Evolutionary conservation across 768 basidiomycete species (phyloP), one percentile per base, ranked within the genome.

Genomic region (Amanita inopinata): DNA sequence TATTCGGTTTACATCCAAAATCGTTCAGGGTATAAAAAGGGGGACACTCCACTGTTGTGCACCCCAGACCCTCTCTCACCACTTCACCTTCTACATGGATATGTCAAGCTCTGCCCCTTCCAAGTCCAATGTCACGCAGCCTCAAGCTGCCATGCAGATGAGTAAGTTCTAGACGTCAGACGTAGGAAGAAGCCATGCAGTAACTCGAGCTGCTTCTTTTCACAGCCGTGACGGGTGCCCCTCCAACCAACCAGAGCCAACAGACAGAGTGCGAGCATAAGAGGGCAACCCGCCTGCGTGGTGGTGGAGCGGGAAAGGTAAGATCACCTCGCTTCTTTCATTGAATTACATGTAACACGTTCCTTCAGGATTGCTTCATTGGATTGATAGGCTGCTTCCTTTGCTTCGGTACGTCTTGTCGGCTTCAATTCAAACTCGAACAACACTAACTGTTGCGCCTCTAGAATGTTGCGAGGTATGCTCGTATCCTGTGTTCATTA

Each of bases 381-480:
- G 78, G 68, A 14, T 40, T 71, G 12, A 4, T 82, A 25, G 76
- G 67, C 20, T 83, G 80, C 55, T 85, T 83, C 71, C 51, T 86
- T 17, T 85, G 83, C 62, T 85, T 75, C 56, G 82, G 79, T 80
- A 49, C 51, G 79, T 59, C 12, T 12, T n/a, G 3, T 44, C 23
- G 42, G 23, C 22, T 4, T 3, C 22, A 7, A 15, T 20, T 25
- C 8, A 32, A 4, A 20, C 20, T 33, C 33, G n/a, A n/a, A n/a
- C n/a, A 32, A 35, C 25, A 27, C 28, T 34, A 11, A 44, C 12
- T 39, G 9, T n/a, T 14, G n/a, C 11, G 27, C 38, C 20, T 10
- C 25, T 40, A 82, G 80, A 83, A 54, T 80, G 79, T 47, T 84
- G 79, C 70, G 79, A 82, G 71, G 80, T 82, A 50, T 34, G 65